A percentile compares a stretch with the other conserved stretches of the same genome.
These are phyloP conservation scores for Vitis labrusca DNA, from an alignment of 164 flowering plant genomes.

Conservation along the genomic window DNA sequence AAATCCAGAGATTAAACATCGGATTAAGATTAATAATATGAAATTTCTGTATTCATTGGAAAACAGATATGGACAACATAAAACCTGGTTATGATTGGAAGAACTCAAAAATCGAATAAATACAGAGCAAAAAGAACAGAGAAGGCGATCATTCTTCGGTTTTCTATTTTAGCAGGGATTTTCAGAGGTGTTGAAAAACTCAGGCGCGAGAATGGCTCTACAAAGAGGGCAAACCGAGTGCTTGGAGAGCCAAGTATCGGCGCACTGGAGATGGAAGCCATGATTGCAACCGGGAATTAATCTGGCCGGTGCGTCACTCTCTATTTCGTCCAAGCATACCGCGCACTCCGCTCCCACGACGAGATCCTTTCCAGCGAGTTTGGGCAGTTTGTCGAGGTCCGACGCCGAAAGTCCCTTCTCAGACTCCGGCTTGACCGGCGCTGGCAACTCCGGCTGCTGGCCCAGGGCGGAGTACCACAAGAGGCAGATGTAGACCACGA, in stretches of 20 bases:
- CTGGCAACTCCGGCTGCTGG: neutral
- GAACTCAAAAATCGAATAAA: too few species aligned
- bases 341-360: slow-evolving; percentile 51
- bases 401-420: slow-evolving; percentile 43
- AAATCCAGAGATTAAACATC: too few species aligned
- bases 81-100: too few species aligned
- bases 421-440: slow-evolving; percentile 24
- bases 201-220: slow-evolving; percentile 35
- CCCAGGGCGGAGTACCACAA: slow-evolving; percentile 42
- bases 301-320: slow-evolving; percentile 39
- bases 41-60: too few species aligned
- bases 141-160: too few species aligned
- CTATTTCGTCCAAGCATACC: slow-evolving; percentile 61
- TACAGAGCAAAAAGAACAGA: too few species aligned
- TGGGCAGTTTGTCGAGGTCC: slow-evolving; percentile 54
- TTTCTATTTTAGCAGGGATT: slow-evolving; percentile 26
- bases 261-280: slow-evolving; percentile 60
- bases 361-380: slow-evolving; percentile 40
- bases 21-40: too few species aligned
- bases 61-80: too few species aligned
- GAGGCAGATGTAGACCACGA: slow-evolving; percentile 54
- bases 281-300: slow-evolving; percentile 60
- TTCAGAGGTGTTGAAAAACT: slow-evolving; percentile 15
- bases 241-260: slow-evolving; percentile 61
- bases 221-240: slow-evolving; percentile 62